A percentile compares a stretch with the other conserved stretches of the same genome.
Conservation (phyloP, 1,284 basidiomycete species). For the Austroboletus novae-zelandiae region DNA sequence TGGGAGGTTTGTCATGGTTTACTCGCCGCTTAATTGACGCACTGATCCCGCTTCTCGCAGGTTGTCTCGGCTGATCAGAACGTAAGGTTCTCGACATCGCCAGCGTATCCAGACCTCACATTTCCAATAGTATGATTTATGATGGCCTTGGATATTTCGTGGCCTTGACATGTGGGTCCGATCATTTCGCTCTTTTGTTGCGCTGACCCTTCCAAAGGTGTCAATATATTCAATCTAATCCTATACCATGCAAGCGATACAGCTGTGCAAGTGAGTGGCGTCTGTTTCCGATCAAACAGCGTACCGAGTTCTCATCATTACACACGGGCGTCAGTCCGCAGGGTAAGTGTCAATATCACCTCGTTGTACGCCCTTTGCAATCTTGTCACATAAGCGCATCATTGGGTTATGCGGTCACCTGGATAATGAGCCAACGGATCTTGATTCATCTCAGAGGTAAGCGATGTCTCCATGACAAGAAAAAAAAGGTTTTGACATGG, state of each 20-base stretch:
- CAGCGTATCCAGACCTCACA: slow-evolving; percentile 2
- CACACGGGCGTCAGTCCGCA: slow-evolving; percentile 22
- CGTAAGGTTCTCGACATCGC: slow-evolving; percentile 21
- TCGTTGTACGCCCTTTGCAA: slow-evolving; percentile 1
- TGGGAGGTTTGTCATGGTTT: slow-evolving; percentile 21
- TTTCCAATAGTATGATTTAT: slow-evolving; percentile 31
- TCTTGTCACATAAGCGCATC: slow-evolving; percentile 28
- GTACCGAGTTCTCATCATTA: slow-evolving; percentile 4
- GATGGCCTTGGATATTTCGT: slow-evolving; percentile 36
- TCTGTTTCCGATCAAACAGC: slow-evolving; percentile 11
- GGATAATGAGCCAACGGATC: slow-evolving; percentile 41
- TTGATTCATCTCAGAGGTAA: slow-evolving; percentile 34
- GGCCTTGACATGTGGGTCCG: slow-evolving; percentile 26
- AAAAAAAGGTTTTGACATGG: neutral
- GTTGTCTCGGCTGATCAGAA: slow-evolving; percentile 27
- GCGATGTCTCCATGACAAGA: neutral
- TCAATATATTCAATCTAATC: slow-evolving; percentile 30
- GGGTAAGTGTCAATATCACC: slow-evolving; percentile 19
- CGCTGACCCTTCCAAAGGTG: slow-evolving; percentile 11
- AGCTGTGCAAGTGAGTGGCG: slow-evolving; percentile 24
- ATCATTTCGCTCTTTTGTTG: neutral
- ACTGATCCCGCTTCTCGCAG: slow-evolving; percentile 10
- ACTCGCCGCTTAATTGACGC: neutral
- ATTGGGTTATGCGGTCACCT: slow-evolving; percentile 35
- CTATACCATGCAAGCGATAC: slow-evolving; percentile 20